Evolutionary conservation across 2,329 filamentous ascomycete genomes (phyloP).

Genomic region (Amylocarpus encephaloides): DNA sequence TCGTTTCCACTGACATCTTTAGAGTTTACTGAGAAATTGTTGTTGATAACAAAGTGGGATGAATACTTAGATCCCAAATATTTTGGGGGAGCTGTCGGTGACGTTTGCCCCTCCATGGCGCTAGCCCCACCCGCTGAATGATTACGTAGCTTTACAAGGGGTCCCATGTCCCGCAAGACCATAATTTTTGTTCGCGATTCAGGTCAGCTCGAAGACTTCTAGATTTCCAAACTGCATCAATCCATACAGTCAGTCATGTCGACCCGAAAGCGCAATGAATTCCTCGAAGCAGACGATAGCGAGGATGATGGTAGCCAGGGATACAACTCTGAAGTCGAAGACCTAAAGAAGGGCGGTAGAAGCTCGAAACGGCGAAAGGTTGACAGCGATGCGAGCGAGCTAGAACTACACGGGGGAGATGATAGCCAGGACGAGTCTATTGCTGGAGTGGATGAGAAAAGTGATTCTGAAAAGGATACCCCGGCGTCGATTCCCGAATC

Average conservation of each 20-base stretch:
- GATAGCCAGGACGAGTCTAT: conserved; percentile 30
- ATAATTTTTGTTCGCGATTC: conserved; percentile 5
- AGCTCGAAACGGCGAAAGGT: conserved; percentile 59
- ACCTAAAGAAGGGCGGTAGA: conserved; percentile 59
- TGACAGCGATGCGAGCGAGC: conserved; percentile 37
- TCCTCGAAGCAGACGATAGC: conserved; percentile 55
- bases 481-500: conserved; percentile 4
- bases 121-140: not conserved
- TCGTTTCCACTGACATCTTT: conserved; percentile 55
- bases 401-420: conserved; percentile 20
- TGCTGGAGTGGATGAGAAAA: conserved; percentile 19
- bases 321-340: conserved; percentile 60
- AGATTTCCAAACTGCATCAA: conserved; percentile 2
- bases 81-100: conserved; percentile 3
- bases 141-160: not conserved
- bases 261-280: conserved; percentile 65
- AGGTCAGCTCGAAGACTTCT: too few species aligned
- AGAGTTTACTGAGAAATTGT: not conserved
- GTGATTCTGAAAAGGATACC: conserved; percentile 7
- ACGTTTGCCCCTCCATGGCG: conserved; percentile 5
- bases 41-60: conserved; percentile 6
- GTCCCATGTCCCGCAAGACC: not conserved
- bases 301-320: conserved; percentile 44
- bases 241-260: conserved; percentile 44
- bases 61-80: not conserved